These are phyloP conservation scores for sorghum (Sorghum bicolor) DNA, from an alignment of 176 grass and related monocot species.

Conservation along the genomic window Sorghum_bicolor_NCBIv3 NC_012878.2:51746501-51747000, in stretches of 20 bases:
- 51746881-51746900: too few relatives aligned
- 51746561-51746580: not conserved
- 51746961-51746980: too few relatives aligned
- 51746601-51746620: too few relatives aligned
- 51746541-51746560: not conserved
- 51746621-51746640: not conserved
- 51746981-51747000: too few relatives aligned
- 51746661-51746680: not conserved
- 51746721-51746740: slow-evolving; percentile 14
- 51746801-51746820: too few relatives aligned
- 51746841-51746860: too few relatives aligned
- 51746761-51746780: not conserved
- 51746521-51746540: slow-evolving; percentile 29
- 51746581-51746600: not conserved
- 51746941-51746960: too few relatives aligned
- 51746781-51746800: too few relatives aligned
- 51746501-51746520: not conserved
- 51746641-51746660: not conserved
- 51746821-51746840: too few relatives aligned
- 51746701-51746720: not conserved
- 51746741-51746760: not conserved
- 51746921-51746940: too few relatives aligned
- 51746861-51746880: too few relatives aligned
- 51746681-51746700: not conserved
- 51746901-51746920: too few relatives aligned